Evolutionary conservation across 1,139 yeast genomes (phyloP).

Genomic region (Taphrina wiesneri): DNA sequence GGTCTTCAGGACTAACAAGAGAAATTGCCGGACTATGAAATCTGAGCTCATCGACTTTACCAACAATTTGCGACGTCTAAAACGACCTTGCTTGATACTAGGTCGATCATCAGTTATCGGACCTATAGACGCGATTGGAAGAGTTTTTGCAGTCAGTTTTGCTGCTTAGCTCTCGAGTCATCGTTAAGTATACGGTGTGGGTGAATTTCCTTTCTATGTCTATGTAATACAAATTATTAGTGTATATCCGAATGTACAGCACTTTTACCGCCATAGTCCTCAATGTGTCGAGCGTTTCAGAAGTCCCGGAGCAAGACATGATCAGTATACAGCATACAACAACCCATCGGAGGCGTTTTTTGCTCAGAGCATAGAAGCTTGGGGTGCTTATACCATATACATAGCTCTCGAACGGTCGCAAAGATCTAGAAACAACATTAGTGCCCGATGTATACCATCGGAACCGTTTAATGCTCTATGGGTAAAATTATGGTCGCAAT

Average conservation of each 20-base stretch:
- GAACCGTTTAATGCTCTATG: not conserved
- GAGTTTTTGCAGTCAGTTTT: not conserved
- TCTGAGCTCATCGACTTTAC: no score
- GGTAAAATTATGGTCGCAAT: not conserved
- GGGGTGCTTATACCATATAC: not conserved
- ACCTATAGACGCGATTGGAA: not conserved
- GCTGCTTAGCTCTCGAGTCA: not conserved
- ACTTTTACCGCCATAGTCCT: not conserved
- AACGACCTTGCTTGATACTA: no score
- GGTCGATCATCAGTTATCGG: no score
- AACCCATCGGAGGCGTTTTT: not conserved
- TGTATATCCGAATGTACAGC: not conserved
- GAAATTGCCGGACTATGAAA: no score
- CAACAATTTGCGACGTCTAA: no score
- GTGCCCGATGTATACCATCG: not conserved
- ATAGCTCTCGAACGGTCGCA: not conserved
- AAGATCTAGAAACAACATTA: not conserved
- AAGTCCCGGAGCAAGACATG: not conserved
- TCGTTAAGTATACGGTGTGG: not conserved
- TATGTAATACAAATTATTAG: not conserved
- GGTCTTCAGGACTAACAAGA: no score
- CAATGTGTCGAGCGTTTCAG: not conserved
- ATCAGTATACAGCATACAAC: not conserved
- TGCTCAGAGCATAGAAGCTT: not conserved
- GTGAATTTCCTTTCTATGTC: not conserved